Base-by-base conservation (phyloP, 441 rosid genomes). In the Melastoma candidum region DNA sequence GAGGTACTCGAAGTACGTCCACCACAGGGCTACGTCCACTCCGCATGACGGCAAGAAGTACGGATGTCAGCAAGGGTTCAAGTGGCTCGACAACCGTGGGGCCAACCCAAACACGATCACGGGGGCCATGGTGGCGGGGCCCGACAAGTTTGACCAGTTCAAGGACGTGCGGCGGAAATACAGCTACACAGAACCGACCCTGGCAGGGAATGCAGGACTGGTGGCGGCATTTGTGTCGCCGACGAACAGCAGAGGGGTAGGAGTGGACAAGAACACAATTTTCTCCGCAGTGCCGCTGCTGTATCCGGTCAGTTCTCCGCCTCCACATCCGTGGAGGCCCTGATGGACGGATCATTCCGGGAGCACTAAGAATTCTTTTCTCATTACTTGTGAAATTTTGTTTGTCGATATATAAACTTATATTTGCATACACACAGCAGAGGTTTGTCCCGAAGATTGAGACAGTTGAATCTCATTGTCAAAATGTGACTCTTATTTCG, bases 1-100 rank as follows among this genome's bases (percentile, higher is more conserved):
- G 32, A 76, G 86, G 63, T 89, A 66, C 62, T 93, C 97, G 3
- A 76, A 76, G 58, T 75, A 71, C 17, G 83, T 86, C 54, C 86
- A 86, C 59, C 97, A 90, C 59, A 75, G 94, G 0, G 97, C 78
- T 51, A 87, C 97, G 22, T 80, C 97, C 3, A 86, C 74, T 11
- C 97, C 95, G 2, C 11, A 55, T 3, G 76, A 81, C 73, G 64
- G 68, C 13, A 70, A 41, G 26, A 70, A 52, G 26, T 80, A 85
- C 63, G 80, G 88, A 1, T 90, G 97, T 79, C 77, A 64, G 0
- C 87, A 74, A 4, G 97, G 97, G 11, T 71, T 68, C 70, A 72
- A 75, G 63, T 86, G 88, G 87, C 72, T 74, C 12, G 81, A 84
- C 69, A 76, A 53, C 63, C 61, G 7, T 7, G 82, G 67, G 4